Evolutionary conservation across 192 early-diverging fungal species (phyloP), one percentile per base, ranked within the genome.

Genomic region (Coemansia sp.): DNA sequence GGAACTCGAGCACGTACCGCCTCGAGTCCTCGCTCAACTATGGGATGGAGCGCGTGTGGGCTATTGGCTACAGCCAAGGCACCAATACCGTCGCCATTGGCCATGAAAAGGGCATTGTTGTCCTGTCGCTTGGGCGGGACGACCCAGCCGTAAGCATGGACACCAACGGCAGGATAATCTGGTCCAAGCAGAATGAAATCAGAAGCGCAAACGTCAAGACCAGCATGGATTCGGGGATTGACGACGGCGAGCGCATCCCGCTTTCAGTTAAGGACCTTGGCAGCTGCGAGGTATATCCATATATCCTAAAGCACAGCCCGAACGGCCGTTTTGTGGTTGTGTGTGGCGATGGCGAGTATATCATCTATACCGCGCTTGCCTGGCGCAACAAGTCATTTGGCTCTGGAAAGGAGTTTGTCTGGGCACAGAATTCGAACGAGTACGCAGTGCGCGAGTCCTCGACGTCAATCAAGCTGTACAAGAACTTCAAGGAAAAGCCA

Each of bases 371-470:
- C 18, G 97, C 97, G 7, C 86, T 99, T 25, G 95, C 97, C 7
- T 99, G 97, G 97, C 86, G 97, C 73, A 99, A 99, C 88, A 99
- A 99, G 88, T 89, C 89, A 58, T 99, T 98, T 79, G 97, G 97
- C 7, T 90, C 87, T 40, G 97, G 90, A 2, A 77, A 93, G 28
- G 97, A 98, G 61, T 95, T 97, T 87, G 97, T 98, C 7, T 99
- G 97, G 97, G 94, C 94, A 28, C 79, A 86, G 59, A 94, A 98
- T 74, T 95, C 95, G 21, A 98, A 96, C 68, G 88, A 95, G 79
- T 93, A 97, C 68, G 96, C 96, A 12, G 94, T 98, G 30, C 93
- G 95, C 67, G 96, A 99, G 82, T 96, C 96, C 0, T 81, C 91
- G 2, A 88, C 92, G 12, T 90, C 88, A 45, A 87, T 99, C 70